phyloP scores from a whole-genome alignment of 2,329 filamentous ascomycete genomes.

The Albophoma yamanashiensis region DNA sequence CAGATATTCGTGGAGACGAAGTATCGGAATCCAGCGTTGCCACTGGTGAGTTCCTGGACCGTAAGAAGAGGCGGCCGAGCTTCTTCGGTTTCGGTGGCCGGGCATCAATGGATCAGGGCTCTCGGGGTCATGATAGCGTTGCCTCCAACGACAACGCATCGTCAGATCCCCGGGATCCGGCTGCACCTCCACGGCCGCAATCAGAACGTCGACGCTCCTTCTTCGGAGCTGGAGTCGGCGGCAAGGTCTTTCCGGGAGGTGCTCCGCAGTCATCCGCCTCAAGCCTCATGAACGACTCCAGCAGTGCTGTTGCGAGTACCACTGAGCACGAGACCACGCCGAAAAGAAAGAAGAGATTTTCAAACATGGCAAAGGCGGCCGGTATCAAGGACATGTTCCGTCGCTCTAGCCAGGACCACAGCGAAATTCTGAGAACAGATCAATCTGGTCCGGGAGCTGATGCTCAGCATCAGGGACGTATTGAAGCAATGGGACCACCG shows the following conservation, averaged over 20 bases:
- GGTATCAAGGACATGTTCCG: conserved; percentile 18
- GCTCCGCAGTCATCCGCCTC: conserved; percentile 13
- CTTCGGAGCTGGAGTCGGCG: conserved; percentile 18
- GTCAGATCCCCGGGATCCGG: conserved; percentile 5
- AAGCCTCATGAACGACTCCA: conserved; percentile 10
- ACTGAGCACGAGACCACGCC: conserved; percentile 4
- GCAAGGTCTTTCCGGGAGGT: conserved; percentile 8
- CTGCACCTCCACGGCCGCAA: conserved; percentile 8
- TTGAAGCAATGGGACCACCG: conserved; percentile 4
- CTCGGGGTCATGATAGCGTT: neutral
- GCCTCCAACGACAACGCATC: conserved; percentile 6
- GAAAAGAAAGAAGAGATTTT: conserved; percentile 38
- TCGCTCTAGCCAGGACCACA: conserved; percentile 9
- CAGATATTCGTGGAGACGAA: conserved; percentile 23
- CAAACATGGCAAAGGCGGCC: conserved; percentile 21
- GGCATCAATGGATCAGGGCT: conserved; percentile 10
- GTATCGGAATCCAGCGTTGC: conserved; percentile 29
- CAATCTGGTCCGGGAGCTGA: neutral
- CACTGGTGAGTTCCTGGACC: conserved; percentile 24
- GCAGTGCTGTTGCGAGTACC: conserved; percentile 1
- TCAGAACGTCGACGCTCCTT: conserved; percentile 29
- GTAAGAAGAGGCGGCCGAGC: conserved; percentile 26
- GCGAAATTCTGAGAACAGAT: conserved; percentile 1
- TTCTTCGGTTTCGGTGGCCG: conserved; percentile 23
- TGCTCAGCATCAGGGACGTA: neutral